A percentile compares a stretch with the other conserved stretches of the same genome.
Conservation (phyloP, 805 yeast species). For the Yarrowia yakushimensis region DNA sequence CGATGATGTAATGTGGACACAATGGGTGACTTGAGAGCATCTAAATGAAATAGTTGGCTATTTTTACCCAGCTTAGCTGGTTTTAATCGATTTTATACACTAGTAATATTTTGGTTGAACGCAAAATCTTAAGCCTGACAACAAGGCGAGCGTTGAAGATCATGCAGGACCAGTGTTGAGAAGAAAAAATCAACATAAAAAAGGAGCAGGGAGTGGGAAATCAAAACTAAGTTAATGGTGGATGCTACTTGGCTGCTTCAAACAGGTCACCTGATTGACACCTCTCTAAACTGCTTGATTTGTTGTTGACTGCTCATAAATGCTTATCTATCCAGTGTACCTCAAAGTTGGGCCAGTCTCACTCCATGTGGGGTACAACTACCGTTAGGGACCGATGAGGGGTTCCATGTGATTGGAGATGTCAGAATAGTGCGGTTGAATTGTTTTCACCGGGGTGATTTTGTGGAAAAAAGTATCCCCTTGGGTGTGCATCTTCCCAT, state of each 20-base stretch:
- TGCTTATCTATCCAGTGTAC: neutral
- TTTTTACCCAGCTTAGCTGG: neutral
- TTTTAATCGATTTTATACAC: neutral
- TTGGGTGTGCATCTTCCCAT: neutral
- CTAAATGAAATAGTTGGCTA: neutral
- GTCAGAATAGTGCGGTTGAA: neutral
- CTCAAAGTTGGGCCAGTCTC: neutral
- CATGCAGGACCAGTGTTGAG: neutral
- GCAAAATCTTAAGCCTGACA: neutral
- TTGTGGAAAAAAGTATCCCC: neutral
- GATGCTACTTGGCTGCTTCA: too few relatives aligned
- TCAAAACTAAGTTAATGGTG: too few relatives aligned
- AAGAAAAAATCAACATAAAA: too few relatives aligned
- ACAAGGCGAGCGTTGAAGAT: neutral
- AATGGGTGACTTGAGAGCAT: neutral
- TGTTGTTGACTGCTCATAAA: neutral
- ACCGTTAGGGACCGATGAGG: constrained; percentile 8
- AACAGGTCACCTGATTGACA: too few relatives aligned
- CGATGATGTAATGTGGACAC: neutral
- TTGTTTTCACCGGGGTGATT: neutral
- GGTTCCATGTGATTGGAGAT: neutral
- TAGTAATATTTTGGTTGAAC: neutral
- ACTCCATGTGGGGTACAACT: constrained; percentile 16
- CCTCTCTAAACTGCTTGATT: too few relatives aligned
- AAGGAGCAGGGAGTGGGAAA: neutral